Percentiles rank a stretch among this genome's conserved stretches.
phyloP scores from a whole-genome alignment of 306 rosid species.

The Bauhinia variegata region DNA sequence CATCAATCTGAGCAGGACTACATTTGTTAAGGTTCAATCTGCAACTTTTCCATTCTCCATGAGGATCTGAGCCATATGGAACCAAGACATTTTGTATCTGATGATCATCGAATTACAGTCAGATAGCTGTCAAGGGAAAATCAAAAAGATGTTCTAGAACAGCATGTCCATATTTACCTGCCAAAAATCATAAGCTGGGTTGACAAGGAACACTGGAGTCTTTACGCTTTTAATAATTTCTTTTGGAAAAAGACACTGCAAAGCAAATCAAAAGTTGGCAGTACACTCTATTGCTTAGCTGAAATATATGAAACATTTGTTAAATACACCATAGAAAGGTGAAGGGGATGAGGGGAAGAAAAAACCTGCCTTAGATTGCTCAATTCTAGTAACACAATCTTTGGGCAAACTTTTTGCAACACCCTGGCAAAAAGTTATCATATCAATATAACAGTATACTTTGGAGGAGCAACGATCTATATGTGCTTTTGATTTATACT shows the following conservation, averaged over 20 bases:
- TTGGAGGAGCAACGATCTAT: not conserved
- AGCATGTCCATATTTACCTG: constrained; percentile 61
- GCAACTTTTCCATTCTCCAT: constrained; percentile 72
- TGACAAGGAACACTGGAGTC: constrained; percentile 87
- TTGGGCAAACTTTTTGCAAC: constrained; percentile 69
- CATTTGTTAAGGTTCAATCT: constrained; percentile 65
- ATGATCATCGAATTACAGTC: constrained; percentile 37
- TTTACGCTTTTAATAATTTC: constrained; percentile 61
- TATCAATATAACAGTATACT: constrained; percentile 2
- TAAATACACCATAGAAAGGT: constrained; percentile 15
- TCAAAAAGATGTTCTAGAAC: not conserved
- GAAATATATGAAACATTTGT: constrained; percentile 24
- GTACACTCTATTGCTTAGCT: not conserved
- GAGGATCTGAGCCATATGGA: constrained; percentile 70
- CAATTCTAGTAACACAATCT: constrained; percentile 67
- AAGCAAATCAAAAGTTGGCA: constrained; percentile 30
- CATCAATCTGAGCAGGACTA: constrained; percentile 54
- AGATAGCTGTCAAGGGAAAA: constrained; percentile 33
- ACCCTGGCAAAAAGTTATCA: constrained; percentile 53
- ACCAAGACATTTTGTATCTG: constrained; percentile 89
- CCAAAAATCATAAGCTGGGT: constrained; percentile 94
- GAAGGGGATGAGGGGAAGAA: constrained; percentile 25
- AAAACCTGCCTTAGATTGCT: constrained; percentile 69
- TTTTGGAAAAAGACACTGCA: constrained; percentile 87
- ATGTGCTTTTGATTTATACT: constrained; percentile 2